These are phyloP conservation scores for Microbotryum lychnidis-dioicae DNA, from an alignment of 1,284 basidiomycete species.

Conservation along the genomic window DNA sequence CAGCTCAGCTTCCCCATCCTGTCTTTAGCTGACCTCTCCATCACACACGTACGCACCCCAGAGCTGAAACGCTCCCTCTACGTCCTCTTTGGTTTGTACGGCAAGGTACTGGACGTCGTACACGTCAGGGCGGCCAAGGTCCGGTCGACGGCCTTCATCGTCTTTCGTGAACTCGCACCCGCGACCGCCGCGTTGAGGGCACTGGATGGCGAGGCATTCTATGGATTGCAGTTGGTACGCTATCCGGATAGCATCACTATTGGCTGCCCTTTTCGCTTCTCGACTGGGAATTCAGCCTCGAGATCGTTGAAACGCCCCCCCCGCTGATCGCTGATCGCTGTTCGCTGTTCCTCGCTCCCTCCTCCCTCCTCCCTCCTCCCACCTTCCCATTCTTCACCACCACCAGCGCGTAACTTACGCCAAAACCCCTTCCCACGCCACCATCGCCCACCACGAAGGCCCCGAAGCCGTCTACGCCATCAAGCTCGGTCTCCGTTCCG, in stretches of 20 bases:
- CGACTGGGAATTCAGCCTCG: no score
- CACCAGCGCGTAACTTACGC: conserved; percentile 32
- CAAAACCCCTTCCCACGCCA: conserved; percentile 32
- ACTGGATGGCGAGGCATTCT: conserved; percentile 84
- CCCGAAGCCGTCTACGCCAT: conserved; percentile 36
- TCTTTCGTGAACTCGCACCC: conserved; percentile 78
- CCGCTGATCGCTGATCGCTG: no score
- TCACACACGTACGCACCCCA: no score
- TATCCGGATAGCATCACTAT: neutral
- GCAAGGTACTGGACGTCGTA: conserved; percentile 85
- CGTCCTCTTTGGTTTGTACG: conserved; percentile 85
- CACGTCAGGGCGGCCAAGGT: conserved; percentile 81
- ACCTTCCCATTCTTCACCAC: neutral
- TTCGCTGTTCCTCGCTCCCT: neutral
- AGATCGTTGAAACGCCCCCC: neutral
- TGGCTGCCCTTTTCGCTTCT: neutral
- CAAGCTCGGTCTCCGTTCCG: conserved; percentile 31
- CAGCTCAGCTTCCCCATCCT: neutral
- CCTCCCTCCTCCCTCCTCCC: no score
- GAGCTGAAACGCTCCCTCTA: conserved; percentile 79
- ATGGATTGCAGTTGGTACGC: conserved; percentile 79
- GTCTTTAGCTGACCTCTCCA: neutral
- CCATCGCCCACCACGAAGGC: conserved; percentile 31
- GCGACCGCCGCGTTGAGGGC: conserved; percentile 86
- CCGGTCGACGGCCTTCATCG: conserved; percentile 93